Evolutionary conservation across 192 early-diverging fungal genomes (phyloP).

Genomic region (Gaertneriomyces sp.): DNA sequence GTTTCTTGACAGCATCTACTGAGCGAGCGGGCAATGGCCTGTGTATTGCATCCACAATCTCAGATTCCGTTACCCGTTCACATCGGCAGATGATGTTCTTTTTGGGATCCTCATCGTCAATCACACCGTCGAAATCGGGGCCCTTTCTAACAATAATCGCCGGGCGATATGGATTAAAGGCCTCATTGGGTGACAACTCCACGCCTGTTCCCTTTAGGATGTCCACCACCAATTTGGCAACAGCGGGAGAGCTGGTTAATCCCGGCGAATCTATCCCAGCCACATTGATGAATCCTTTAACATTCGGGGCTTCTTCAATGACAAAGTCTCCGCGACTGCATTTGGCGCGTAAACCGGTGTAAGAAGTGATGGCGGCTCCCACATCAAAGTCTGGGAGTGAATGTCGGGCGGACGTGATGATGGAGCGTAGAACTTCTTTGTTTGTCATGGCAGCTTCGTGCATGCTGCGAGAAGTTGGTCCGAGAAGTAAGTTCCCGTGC

Average conservation of each 20-base stretch:
- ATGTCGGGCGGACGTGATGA: slow-evolving; percentile 28
- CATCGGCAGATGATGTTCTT: slow-evolving; percentile 51
- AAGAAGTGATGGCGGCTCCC: slow-evolving; percentile 42
- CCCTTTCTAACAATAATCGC: slow-evolving; percentile 39
- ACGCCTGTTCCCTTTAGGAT: slow-evolving; percentile 22
- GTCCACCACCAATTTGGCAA: slow-evolving; percentile 35
- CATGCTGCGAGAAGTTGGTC: slow-evolving; percentile 43
- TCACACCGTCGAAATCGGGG: slow-evolving; percentile 22
- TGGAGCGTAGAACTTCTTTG: slow-evolving; percentile 35
- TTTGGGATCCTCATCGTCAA: slow-evolving; percentile 39
- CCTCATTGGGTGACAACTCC: slow-evolving; percentile 1
- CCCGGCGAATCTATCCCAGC: slow-evolving; percentile 54
- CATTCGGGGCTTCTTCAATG: slow-evolving; percentile 31
- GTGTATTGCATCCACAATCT: slow-evolving; percentile 47
- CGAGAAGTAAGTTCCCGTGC: slow-evolving; percentile 47
- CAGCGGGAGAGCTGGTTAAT: slow-evolving; percentile 40
- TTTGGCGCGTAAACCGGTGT: slow-evolving; percentile 45
- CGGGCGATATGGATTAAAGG: slow-evolving; percentile 33
- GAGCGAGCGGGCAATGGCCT: slow-evolving; percentile 31
- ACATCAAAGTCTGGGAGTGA: slow-evolving; percentile 41
- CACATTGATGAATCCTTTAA: slow-evolving; percentile 41
- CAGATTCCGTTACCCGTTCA: slow-evolving; percentile 43
- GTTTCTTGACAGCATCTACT: slow-evolving; percentile 44
- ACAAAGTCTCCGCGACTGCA: slow-evolving; percentile 45
- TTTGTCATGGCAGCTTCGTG: slow-evolving; percentile 37